These are phyloP conservation scores for Quercus berberidifolia DNA, from an alignment of 306 rosid genomes.

Conservation along the genomic window DNA sequence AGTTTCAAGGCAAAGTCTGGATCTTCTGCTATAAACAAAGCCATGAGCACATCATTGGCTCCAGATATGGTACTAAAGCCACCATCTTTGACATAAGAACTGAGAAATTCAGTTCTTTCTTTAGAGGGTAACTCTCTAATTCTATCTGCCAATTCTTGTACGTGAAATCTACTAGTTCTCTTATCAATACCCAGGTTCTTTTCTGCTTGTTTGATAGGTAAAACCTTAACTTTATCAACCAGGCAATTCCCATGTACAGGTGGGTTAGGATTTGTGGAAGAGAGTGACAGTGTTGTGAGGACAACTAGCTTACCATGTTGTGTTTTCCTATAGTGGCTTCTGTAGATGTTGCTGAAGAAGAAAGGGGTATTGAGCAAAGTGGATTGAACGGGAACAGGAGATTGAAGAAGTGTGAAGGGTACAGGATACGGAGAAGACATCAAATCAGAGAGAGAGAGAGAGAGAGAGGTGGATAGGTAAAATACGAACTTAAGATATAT, in stretches of 20 bases:
- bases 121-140: conserved; percentile 30
- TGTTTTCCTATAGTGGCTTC: conserved; percentile 13
- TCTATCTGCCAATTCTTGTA: conserved; percentile 26
- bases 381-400: not conserved
- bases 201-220: conserved; percentile 1
- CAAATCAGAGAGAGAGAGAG: not conserved
- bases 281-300: not conserved
- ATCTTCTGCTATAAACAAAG: conserved; percentile 34
- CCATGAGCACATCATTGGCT: conserved; percentile 56
- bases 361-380: conserved; percentile 1
- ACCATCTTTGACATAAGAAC: conserved; percentile 14
- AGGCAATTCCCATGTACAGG: not conserved
- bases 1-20: conserved; percentile 35
- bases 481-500: no score
- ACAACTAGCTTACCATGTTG: conserved; percentile 15
- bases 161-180: conserved; percentile 17
- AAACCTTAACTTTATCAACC: not conserved
- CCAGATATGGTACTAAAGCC: conserved; percentile 28
- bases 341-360: conserved; percentile 10
- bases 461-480: no score
- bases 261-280: conserved; percentile 5
- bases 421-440: conserved; percentile 17
- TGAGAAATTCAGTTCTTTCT: conserved; percentile 19
- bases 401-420: conserved; percentile 19
- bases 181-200: conserved; percentile 17